Evolutionary conservation across 345 rosid species (phyloP), one percentile per base, ranked within the genome.

Genomic region (Eucalyptus cloeziana): DNA sequence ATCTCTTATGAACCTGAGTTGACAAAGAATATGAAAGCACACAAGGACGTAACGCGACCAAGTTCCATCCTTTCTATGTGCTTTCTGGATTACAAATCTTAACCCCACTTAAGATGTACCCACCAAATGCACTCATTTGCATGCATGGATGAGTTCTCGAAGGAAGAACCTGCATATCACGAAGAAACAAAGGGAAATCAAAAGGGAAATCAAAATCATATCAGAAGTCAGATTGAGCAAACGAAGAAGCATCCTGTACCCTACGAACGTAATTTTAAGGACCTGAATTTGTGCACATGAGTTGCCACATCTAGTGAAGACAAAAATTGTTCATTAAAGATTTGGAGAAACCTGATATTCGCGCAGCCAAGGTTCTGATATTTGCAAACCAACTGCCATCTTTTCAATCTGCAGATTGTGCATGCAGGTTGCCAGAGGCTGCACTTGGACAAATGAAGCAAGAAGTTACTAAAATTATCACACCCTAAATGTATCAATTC

Each of bases 361-460:
- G 6, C 98, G 98, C 88, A 98, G 91, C 99, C 98, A 98, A 47
- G 99, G 97, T 94, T 98, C 99, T 54, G 99, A 94, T 90, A 98
- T 94, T 90, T 98, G 99, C 91, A 96, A 89, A 49, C 95, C 95
- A 45, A 97, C 95, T 21, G 98, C 98, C 99, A 96, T 93, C 91
- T 96, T 98, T 86, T 89, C 94, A 50, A 90, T 90, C 93, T 96
- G 99, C 88, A 98, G 93, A 64, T 95, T 94, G 93, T 95, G 97
- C 99, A 98, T 98, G 93, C 99, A 98, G 58, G 92, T 94, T 22
- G 97, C 94, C 64, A 97, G 94, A 43, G 99, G 99, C 99, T 96
- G 94, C 91, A 86, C 69, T 88, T 8, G 67, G 43, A 64, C 47
- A 25, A 43, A 81, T 56, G 50, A 62, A 87, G 30, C 21, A 87